phyloP scores from a whole-genome alignment of 2,329 filamentous ascomycete species.

The Cryoendolithus antarcticus region DNA sequence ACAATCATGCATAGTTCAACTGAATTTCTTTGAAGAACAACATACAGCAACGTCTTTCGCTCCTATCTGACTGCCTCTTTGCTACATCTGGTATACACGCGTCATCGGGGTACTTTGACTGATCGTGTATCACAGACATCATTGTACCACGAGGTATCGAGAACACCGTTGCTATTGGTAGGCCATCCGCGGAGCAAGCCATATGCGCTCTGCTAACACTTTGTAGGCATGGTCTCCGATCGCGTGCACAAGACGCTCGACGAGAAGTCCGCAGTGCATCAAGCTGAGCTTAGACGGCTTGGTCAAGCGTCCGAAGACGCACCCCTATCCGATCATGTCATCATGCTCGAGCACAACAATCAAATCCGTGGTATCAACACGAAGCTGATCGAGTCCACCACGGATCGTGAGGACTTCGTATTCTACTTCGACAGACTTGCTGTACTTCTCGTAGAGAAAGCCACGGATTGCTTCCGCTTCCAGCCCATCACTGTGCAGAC shows the following conservation, averaged over 20 bases:
- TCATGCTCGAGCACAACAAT: conserved; percentile 60
- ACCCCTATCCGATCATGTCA: conserved; percentile 61
- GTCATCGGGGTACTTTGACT: conserved; percentile 3
- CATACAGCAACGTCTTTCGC: conserved; percentile 23
- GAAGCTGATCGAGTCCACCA: conserved; percentile 70
- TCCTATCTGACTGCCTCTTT: conserved; percentile 20
- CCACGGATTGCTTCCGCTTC: conserved; percentile 61
- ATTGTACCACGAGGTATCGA: conserved; percentile 92
- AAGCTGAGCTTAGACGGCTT: conserved; percentile 63
- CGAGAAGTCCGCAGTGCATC: conserved; percentile 74
- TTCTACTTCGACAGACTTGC: conserved; percentile 93
- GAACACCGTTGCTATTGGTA: conserved; percentile 73
- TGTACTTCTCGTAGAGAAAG: conserved; percentile 72
- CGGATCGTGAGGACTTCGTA: conserved; percentile 77
- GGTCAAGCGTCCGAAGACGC: conserved; percentile 56
- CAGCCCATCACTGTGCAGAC: conserved; percentile 53
- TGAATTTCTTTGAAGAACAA: conserved; percentile 26
- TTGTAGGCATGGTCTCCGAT: conserved; percentile 74
- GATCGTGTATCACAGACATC: conserved; percentile 47
- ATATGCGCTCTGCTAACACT: conserved; percentile 9
- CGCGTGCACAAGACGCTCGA: conserved; percentile 80
- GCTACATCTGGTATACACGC: conserved; percentile 1
- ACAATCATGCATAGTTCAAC: conserved; percentile 29
- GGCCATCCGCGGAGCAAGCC: neutral
- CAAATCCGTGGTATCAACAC: conserved; percentile 85